Percentiles rank a stretch among this genome's conserved stretches.
Conservation (phyloP, 257 asterid species). For the Solanum megistacrolobum region DNA sequence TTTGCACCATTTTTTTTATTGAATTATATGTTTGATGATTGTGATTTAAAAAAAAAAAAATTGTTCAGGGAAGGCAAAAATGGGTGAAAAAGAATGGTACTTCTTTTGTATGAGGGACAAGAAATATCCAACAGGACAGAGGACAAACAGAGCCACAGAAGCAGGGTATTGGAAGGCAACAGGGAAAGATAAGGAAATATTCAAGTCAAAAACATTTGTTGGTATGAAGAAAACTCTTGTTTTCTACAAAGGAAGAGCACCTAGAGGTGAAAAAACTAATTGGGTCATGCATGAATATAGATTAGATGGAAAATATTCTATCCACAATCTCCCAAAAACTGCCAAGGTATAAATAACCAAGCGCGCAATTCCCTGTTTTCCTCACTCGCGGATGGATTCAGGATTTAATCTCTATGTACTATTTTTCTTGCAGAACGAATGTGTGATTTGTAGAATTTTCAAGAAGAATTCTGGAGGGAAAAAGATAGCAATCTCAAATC, state of each 20-base stretch:
- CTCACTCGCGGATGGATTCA: background rate
- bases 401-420: background rate
- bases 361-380: background rate
- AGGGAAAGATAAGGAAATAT: constrained; percentile 64
- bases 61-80: constrained; percentile 57
- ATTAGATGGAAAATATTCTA: constrained; percentile 37
- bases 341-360: constrained; percentile 20
- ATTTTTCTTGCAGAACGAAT: constrained; percentile 42
- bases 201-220: constrained; percentile 29
- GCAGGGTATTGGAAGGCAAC: constrained; percentile 87
- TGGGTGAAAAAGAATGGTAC: constrained; percentile 77
- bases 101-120: constrained; percentile 61
- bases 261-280: constrained; percentile 52
- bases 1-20: background rate
- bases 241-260: constrained; percentile 68
- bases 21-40: background rate
- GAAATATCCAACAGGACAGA: constrained; percentile 67
- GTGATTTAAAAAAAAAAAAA: background rate
- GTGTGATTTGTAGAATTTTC: constrained; percentile 67
- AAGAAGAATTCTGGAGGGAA: constrained; percentile 50
- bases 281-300: constrained; percentile 84
- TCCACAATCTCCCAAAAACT: constrained; percentile 30
- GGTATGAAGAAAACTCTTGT: constrained; percentile 81
- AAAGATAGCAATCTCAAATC: constrained; percentile 36
- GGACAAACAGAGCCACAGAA: constrained; percentile 69